Evolutionary conservation across 2,329 filamentous ascomycete genomes (phyloP).

Genomic region (Plectosphaerella plurivora): DNA sequence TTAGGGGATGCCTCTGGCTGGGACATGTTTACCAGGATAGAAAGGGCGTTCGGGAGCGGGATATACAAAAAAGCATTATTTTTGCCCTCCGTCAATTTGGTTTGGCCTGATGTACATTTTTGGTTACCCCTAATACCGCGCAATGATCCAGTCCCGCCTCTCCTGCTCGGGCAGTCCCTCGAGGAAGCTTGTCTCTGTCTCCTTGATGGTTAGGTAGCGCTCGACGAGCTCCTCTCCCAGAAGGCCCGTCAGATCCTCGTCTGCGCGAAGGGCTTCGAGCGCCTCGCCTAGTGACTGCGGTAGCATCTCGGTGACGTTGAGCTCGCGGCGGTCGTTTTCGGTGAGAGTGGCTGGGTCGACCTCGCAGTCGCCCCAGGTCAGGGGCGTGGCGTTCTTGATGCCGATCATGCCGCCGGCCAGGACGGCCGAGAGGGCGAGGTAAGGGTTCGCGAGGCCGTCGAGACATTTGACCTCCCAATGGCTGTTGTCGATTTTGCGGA

Average conservation of each 20-base stretch:
- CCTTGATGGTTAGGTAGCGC: constrained; percentile 56
- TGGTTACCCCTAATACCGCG: constrained; percentile 50
- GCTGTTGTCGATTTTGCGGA: constrained; percentile 60
- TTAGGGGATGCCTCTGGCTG: constrained; percentile 42
- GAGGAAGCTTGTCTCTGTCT: constrained; percentile 49
- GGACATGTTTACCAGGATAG: too few species aligned
- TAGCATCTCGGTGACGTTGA: constrained; percentile 51
- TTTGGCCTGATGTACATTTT: background rate
- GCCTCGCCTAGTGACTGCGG: constrained; percentile 52
- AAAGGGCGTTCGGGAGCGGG: background rate
- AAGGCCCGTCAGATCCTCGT: constrained; percentile 38
- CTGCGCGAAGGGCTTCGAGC: constrained; percentile 42
- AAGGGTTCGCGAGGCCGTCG: constrained; percentile 78
- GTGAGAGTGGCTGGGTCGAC: constrained; percentile 49
- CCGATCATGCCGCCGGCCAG: constrained; percentile 57
- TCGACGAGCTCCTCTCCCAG: constrained; percentile 48
- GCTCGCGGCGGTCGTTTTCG: constrained; percentile 36
- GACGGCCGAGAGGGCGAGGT: constrained; percentile 61
- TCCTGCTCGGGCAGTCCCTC: constrained; percentile 40
- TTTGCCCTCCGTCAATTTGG: background rate
- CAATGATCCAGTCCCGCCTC: constrained; percentile 56
- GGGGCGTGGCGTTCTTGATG: constrained; percentile 28
- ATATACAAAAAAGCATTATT: background rate
- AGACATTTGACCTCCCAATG: constrained; percentile 77
- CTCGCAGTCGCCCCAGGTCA: constrained; percentile 49